These are phyloP conservation scores for Nemophila menziesii DNA, from an alignment of 257 asterid genomes.

Conservation along the genomic window DNA sequence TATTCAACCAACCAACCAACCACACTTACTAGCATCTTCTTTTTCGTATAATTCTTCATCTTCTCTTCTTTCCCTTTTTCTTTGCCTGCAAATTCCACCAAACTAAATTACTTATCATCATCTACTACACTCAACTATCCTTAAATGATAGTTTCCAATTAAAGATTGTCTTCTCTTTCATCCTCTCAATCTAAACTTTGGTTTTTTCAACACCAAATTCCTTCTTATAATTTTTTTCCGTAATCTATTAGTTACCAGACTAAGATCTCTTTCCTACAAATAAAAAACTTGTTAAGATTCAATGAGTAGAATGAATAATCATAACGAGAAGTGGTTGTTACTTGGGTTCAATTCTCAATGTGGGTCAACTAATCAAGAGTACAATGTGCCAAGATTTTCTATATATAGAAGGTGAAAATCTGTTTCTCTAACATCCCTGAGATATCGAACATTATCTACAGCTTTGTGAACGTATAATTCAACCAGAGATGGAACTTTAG, in stretches of 20 bases:
- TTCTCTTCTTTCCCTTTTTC: conserved; percentile 44
- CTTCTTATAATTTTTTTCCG: conserved; percentile 55
- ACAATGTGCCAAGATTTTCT: conserved; percentile 72
- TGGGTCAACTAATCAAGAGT: conserved; percentile 56
- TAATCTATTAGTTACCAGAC: conserved; percentile 52
- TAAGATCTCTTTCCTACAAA: conserved; percentile 77
- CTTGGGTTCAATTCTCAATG: conserved; percentile 62
- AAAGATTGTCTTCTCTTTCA: conserved; percentile 32
- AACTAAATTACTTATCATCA: conserved; percentile 5
- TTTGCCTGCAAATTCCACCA: conserved; percentile 63
- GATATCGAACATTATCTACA: conserved; percentile 59
- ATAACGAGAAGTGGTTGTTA: conserved; percentile 8
- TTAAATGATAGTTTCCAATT: conserved; percentile 58
- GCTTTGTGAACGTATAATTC: conserved; percentile 69
- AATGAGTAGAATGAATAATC: neutral
- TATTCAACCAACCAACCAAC: conserved; percentile 6
- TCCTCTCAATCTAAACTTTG: conserved; percentile 37
- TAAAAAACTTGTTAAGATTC: neutral
- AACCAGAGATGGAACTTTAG: conserved; percentile 50
- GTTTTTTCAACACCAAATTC: conserved; percentile 54
- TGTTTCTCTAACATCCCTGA: conserved; percentile 83
- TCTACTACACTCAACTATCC: conserved; percentile 26
- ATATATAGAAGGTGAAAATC: conserved; percentile 62
- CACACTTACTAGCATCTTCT: conserved; percentile 54
- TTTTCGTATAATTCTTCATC: conserved; percentile 45